Evolutionary conservation across 805 yeast genomes (phyloP).

Genomic region (Candida boleticola): DNA sequence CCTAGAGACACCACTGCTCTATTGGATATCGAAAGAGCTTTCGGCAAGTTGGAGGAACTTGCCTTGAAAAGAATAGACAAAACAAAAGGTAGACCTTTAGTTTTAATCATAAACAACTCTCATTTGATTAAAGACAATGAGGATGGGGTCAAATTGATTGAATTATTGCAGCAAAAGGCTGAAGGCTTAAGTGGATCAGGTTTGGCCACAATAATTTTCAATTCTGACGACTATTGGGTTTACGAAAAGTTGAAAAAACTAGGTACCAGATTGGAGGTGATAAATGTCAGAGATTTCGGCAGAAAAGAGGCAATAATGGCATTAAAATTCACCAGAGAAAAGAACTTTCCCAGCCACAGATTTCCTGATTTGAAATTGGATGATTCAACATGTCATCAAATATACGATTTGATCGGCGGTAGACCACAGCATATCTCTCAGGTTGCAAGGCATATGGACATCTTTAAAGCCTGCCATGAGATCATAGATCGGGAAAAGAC

Average conservation of each 20-base stretch:
- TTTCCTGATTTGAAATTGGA: constrained; percentile 37
- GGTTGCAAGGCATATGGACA: constrained; percentile 58
- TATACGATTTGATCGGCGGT: constrained; percentile 76
- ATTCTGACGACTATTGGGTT: constrained; percentile 85
- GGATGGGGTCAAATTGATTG: constrained; percentile 68
- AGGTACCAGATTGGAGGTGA: constrained; percentile 72
- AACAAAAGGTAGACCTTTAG: constrained; percentile 50
- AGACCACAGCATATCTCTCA: constrained; percentile 79
- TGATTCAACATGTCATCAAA: constrained; percentile 42
- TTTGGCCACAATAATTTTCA: constrained; percentile 66
- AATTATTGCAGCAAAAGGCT: constrained; percentile 79
- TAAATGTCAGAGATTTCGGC: constrained; percentile 63
- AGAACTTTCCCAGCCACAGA: constrained; percentile 27
- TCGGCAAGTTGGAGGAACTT: constrained; percentile 69
- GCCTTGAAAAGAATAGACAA: constrained; percentile 50
- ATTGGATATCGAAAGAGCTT: constrained; percentile 79
- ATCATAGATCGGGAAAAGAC: constrained; percentile 78
- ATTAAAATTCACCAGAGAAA: constrained; percentile 48
- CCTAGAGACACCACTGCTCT: constrained; percentile 84
- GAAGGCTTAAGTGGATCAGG: constrained; percentile 75
- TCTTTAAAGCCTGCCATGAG: constrained; percentile 60
- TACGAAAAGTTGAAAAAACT: constrained; percentile 70
- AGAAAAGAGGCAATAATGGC: constrained; percentile 56
- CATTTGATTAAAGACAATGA: constrained; percentile 75
- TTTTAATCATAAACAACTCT: constrained; percentile 68